phyloP scores from a whole-genome alignment of 2,329 filamentous ascomycete genomes.

The Penicillium palitans region DNA sequence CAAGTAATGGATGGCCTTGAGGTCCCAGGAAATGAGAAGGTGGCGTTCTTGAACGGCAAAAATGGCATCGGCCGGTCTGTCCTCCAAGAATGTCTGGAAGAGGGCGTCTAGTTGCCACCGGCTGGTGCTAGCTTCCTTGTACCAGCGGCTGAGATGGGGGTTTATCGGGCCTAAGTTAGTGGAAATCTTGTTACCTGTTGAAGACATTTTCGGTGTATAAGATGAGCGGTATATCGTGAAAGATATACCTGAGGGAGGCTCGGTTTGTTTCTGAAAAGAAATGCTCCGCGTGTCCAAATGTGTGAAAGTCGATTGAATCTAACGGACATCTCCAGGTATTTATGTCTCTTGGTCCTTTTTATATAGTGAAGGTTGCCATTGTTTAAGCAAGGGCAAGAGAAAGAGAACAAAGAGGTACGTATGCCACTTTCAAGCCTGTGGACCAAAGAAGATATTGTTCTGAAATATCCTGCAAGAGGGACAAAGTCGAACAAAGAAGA shows the following conservation, averaged over 20 bases:
- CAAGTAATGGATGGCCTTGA: conserved; percentile 1
- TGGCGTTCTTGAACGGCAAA: neutral
- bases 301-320: neutral
- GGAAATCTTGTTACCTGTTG: neutral
- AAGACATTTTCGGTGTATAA: neutral
- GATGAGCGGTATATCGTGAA: neutral
- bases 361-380: neutral
- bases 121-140: conserved; percentile 1
- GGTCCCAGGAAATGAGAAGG: conserved; percentile 7
- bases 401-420: neutral
- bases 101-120: neutral
- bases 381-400: neutral
- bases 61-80: neutral
- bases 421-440: neutral
- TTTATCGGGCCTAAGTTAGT: neutral
- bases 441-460: neutral
- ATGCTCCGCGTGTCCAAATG: neutral
- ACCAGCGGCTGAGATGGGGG: neutral
- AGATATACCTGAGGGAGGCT: neutral
- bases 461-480: neutral
- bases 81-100: conserved; percentile 1
- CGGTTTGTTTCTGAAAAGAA: neutral
- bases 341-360: neutral
- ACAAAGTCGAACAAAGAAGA: neutral
- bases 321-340: neutral